phyloP scores from a whole-genome alignment of 2,329 filamentous ascomycete species.

The Myriosclerotinia duriaeana region DNA sequence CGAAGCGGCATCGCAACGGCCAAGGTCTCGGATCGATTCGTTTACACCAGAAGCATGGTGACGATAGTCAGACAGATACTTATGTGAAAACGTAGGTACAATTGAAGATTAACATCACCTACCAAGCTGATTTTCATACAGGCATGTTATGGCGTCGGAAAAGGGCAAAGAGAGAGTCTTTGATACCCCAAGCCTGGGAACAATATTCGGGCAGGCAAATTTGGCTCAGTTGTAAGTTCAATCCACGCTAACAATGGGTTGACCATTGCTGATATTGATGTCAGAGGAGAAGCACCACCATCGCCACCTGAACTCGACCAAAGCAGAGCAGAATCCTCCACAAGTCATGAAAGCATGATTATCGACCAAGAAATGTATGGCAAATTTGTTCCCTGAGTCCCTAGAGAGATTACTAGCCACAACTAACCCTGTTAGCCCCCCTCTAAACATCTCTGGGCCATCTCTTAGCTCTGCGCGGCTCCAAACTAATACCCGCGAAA shows the following conservation, averaged over 20 bases:
- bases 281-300: background rate
- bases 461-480: background rate
- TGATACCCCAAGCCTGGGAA: background rate
- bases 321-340: background rate
- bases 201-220: background rate
- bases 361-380: background rate
- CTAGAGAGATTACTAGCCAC: background rate
- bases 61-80: background rate
- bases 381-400: background rate
- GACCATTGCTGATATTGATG: background rate
- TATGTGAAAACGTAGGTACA: background rate
- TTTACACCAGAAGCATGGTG: background rate
- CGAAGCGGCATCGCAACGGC: slow-evolving; percentile 7
- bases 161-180: background rate
- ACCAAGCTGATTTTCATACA: slow-evolving; percentile 2
- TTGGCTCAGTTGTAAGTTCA: background rate
- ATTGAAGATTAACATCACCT: background rate
- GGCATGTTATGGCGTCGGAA: background rate
- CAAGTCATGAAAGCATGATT: background rate
- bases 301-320: background rate
- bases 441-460: background rate
- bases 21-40: background rate
- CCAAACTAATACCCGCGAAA: background rate
- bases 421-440: background rate
- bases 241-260: background rate